A percentile compares a stretch with the other conserved stretches of the same genome.
These are phyloP conservation scores for Phytophthora palmivora DNA, from an alignment of 352 stramenopile species.

Conservation along the genomic window DNA sequence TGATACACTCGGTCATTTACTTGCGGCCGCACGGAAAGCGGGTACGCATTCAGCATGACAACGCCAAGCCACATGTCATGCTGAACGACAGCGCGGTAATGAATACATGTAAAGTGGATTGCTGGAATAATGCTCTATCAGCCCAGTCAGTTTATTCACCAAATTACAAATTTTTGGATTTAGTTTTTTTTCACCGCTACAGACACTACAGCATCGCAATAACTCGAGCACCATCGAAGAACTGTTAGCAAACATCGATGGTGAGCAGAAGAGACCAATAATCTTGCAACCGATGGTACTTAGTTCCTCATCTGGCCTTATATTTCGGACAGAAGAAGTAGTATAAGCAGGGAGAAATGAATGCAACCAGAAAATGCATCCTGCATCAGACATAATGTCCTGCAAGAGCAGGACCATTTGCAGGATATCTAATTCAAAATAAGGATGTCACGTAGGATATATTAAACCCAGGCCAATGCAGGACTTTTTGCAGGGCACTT, in stretches of 20 bases:
- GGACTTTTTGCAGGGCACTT: too few species aligned
- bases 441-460: too few species aligned
- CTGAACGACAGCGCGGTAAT: not conserved
- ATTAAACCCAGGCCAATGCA: too few species aligned
- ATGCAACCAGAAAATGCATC: too few species aligned
- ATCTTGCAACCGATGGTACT: too few species aligned
- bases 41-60: slow-evolving; percentile 23
- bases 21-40: not conserved
- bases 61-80: slow-evolving; percentile 16
- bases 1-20: slow-evolving; percentile 14
- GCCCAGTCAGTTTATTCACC: slow-evolving; percentile 7
- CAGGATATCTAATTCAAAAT: too few species aligned
- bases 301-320: too few species aligned
- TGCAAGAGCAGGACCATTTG: too few species aligned
- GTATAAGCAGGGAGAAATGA: slow-evolving; percentile 5
- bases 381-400: too few species aligned
- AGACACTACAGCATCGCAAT: slow-evolving; percentile 13
- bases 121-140: not conserved
- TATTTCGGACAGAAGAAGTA: too few species aligned
- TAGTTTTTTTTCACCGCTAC: slow-evolving; percentile 15
- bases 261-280: too few species aligned
- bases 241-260: not conserved
- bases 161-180: slow-evolving; percentile 14
- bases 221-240: not conserved
- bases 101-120: not conserved